phyloP scores from a whole-genome alignment of 2,329 filamentous ascomycete species.

The Alternaria gaisen region DNA sequence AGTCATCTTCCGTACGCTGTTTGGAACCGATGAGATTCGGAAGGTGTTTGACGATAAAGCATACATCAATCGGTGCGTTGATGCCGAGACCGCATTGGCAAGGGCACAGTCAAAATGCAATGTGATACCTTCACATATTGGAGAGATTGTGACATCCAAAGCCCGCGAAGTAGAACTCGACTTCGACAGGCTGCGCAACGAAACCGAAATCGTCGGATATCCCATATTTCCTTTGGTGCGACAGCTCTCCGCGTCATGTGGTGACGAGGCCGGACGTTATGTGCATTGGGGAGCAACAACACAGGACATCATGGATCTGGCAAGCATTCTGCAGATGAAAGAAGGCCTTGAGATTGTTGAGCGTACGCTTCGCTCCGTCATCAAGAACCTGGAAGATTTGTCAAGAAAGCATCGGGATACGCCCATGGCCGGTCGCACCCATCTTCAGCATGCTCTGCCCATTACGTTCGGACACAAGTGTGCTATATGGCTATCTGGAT shows the following conservation, averaged over 20 bases:
- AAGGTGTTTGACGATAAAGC: constrained; percentile 61
- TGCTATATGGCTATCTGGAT: constrained; percentile 62
- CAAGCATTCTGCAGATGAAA: constrained; percentile 63
- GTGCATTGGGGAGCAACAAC: constrained; percentile 69
- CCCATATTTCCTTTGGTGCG: constrained; percentile 62
- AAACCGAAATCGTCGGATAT: constrained; percentile 65
- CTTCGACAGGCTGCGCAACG: constrained; percentile 53
- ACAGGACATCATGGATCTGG: constrained; percentile 68
- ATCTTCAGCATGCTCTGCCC: constrained; percentile 66
- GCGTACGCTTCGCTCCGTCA: constrained; percentile 55
- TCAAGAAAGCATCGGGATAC: constrained; percentile 60
- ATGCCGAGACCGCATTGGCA: constrained; percentile 62
- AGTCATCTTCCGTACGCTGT: constrained; percentile 60
- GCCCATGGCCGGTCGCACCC: constrained; percentile 66
- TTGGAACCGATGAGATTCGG: constrained; percentile 62
- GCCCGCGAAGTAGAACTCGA: constrained; percentile 50
- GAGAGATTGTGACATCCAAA: constrained; percentile 43
- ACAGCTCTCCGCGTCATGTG: constrained; percentile 55
- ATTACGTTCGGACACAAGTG: constrained; percentile 68
- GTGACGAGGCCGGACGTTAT: constrained; percentile 54
- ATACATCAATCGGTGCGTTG: constrained; percentile 60
- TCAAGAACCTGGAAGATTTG: constrained; percentile 54
- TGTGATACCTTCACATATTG: constrained; percentile 57
- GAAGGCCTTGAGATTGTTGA: constrained; percentile 60
- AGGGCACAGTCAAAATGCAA: constrained; percentile 60